Conservation (phyloP, 176 grass and related monocot genomes). For the Triticum turgidum region DNA sequence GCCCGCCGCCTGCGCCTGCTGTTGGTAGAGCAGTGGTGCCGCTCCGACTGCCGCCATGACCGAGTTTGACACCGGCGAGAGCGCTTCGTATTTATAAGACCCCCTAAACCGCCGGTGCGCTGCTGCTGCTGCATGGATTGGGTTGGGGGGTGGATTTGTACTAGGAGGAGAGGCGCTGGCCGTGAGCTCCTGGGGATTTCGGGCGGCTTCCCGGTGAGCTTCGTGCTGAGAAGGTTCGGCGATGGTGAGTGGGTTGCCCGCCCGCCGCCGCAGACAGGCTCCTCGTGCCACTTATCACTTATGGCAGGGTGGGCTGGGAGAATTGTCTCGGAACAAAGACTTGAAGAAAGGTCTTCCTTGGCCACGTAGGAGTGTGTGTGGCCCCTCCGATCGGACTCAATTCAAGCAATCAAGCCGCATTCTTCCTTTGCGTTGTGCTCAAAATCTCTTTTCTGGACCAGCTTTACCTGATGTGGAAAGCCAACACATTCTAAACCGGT, state of each 20-base stretch:
- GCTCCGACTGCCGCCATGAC: slow-evolving; percentile 62
- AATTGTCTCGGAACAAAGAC: slow-evolving; percentile 29
- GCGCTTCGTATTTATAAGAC: slow-evolving; percentile 53
- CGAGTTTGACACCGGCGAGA: slow-evolving; percentile 14
- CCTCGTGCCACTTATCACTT: not conserved
- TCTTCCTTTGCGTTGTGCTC: not conserved
- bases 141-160: slow-evolving; percentile 30
- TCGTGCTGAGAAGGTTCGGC: slow-evolving; percentile 56
- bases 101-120: not conserved
- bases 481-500: not conserved
- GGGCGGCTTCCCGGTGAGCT: slow-evolving; percentile 52
- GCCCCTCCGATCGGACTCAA: not conserved
- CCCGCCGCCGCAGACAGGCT: slow-evolving; percentile 29
- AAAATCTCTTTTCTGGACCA: not conserved
- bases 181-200: not conserved
- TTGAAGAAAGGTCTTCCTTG: slow-evolving; percentile 27
- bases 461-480: slow-evolving; percentile 4
- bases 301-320: not conserved
- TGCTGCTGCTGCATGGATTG: slow-evolving; percentile 29
- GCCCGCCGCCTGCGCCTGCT: slow-evolving; percentile 28
- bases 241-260: slow-evolving; percentile 37
- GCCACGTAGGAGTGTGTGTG: slow-evolving; percentile 18
- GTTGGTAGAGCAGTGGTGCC: slow-evolving; percentile 50
- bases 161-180: not conserved
- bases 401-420: slow-evolving; percentile 38